phyloP scores from a whole-genome alignment of 441 rosid species.

The Croton setiger region DNA sequence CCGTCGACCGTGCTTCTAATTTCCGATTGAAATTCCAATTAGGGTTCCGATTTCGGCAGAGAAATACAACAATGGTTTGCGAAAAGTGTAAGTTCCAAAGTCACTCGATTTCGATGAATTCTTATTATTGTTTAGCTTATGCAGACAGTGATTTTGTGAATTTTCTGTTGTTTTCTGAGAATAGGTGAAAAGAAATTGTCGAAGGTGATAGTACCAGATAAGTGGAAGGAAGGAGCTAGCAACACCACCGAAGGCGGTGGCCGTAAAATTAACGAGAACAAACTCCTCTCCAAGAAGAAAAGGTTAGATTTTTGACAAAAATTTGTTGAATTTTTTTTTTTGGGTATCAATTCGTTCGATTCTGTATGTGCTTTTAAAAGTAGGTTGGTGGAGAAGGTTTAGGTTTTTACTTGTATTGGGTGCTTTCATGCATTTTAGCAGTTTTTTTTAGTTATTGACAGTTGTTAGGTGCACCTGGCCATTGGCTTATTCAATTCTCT shows the following conservation, averaged over 20 bases:
- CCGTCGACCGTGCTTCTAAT: not conserved
- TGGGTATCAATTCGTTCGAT: too few species aligned
- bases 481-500: too few species aligned
- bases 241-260: conserved; percentile 92
- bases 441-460: too few species aligned
- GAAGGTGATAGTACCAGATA: conserved; percentile 95
- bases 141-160: not conserved
- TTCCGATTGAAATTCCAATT: not conserved
- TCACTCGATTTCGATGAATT: not conserved
- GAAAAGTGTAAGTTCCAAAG: conserved; percentile 59
- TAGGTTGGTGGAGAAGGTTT: too few species aligned
- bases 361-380: too few species aligned
- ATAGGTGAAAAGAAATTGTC: conserved; percentile 89
- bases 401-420: too few species aligned
- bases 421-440: too few species aligned
- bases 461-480: too few species aligned
- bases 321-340: not conserved
- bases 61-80: conserved; percentile 70
- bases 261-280: conserved; percentile 96
- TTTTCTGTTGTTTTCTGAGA: not conserved
- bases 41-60: conserved; percentile 10
- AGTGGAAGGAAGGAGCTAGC: conserved; percentile 98
- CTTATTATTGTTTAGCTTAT: too few species aligned
- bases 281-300: conserved; percentile 86
- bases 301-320: conserved; percentile 31